phyloP scores from a whole-genome alignment of 202 grass and related monocot species.

The Digitaria exilis region DNA sequence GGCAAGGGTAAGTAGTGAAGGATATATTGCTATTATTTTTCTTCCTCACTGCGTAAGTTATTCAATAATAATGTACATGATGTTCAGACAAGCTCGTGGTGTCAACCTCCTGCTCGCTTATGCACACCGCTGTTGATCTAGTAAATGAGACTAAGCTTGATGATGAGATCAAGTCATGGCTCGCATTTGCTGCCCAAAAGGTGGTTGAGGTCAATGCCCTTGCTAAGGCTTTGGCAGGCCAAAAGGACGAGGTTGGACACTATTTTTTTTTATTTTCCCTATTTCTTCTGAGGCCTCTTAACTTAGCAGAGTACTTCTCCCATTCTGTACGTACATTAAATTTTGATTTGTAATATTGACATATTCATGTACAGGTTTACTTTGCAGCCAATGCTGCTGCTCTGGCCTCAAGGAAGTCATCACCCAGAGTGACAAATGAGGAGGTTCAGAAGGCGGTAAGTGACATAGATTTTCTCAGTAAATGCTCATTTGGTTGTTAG shows the following conservation, averaged over 20 bases:
- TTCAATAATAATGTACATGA: conserved; percentile 24
- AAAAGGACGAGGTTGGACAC: conserved; percentile 77
- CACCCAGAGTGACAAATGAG: conserved; percentile 88
- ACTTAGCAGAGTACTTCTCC: conserved; percentile 1
- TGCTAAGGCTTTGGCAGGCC: conserved; percentile 76
- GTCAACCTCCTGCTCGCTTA: conserved; percentile 89
- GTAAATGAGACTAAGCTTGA: conserved; percentile 93
- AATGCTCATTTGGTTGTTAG: not conserved
- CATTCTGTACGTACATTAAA: conserved; percentile 3
- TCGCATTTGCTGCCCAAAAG: conserved; percentile 97
- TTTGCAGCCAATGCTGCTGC: conserved; percentile 85
- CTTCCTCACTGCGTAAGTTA: not conserved
- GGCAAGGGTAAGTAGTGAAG: conserved; percentile 78
- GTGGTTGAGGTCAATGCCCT: conserved; percentile 95
- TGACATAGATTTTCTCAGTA: conserved; percentile 30
- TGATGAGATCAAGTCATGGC: conserved; percentile 91
- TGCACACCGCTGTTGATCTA: conserved; percentile 96
- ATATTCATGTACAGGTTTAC: conserved; percentile 64
- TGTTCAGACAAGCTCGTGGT: conserved; percentile 90
- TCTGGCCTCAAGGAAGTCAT: conserved; percentile 86
- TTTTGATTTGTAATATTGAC: conserved; percentile 36
- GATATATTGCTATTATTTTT: conserved; percentile 14
- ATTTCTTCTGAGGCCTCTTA: not conserved
- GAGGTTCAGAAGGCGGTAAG: conserved; percentile 95
- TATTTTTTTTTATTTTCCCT: not conserved